Percentiles rank a stretch among this genome's conserved stretches.
These are phyloP conservation scores for Metschnikowia lunata DNA, from an alignment of 805 yeast species.

Conservation along the genomic window DNA sequence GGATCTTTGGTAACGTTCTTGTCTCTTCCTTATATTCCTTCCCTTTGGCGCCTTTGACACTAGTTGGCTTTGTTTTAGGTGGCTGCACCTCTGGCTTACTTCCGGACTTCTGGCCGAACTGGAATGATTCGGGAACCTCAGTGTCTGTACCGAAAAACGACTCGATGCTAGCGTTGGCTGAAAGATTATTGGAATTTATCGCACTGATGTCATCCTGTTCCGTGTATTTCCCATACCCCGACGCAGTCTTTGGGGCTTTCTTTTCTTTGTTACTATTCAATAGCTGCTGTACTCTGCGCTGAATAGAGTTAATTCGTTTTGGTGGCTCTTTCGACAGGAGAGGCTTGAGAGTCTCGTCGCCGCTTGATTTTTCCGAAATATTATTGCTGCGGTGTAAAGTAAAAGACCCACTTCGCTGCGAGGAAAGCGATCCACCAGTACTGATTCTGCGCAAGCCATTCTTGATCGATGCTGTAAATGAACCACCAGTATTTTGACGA, in stretches of 20 bases:
- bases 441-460: conserved; percentile 36
- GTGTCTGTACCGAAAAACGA: conserved; percentile 5
- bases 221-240: conserved; percentile 78
- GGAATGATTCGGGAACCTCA: conserved; percentile 5
- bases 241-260: conserved; percentile 58
- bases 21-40: neutral
- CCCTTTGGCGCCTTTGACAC: neutral
- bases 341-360: conserved; percentile 5
- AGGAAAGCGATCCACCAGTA: conserved; percentile 30
- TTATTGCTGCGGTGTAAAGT: conserved; percentile 4
- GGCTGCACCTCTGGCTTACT: no score
- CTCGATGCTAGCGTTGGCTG: conserved; percentile 26
- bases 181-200: conserved; percentile 21
- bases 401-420: conserved; percentile 14
- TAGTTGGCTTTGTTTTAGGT: neutral
- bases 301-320: conserved; percentile 38
- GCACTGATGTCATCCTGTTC: conserved; percentile 28
- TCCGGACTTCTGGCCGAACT: conserved; percentile 7
- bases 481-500: conserved; percentile 39
- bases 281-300: conserved; percentile 50
- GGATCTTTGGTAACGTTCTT: conserved; percentile 4
- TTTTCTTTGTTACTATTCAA: conserved; percentile 34
- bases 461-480: conserved; percentile 30
- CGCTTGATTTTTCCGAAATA: conserved; percentile 4
- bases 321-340: neutral